Conservation (phyloP, 116 monocot genomes). For the Cymodocea nodosa region DNA sequence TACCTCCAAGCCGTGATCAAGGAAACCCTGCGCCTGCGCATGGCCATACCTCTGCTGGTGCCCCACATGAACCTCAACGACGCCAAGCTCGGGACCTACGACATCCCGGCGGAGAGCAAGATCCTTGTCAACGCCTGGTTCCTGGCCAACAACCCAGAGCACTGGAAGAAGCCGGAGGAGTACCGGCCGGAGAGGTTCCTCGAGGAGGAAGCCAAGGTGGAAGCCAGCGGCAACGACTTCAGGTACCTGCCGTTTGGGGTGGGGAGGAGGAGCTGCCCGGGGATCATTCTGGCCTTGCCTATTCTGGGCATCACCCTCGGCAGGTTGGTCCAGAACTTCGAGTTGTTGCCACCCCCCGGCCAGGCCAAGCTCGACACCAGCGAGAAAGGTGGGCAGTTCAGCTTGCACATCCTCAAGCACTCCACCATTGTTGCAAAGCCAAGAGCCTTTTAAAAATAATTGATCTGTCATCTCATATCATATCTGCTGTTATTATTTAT, state of each 20-base stretch:
- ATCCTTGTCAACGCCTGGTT: slow-evolving; percentile 87
- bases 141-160: slow-evolving; percentile 60
- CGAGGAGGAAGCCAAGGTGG: slow-evolving; percentile 59
- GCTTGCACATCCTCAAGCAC: slow-evolving; percentile 70
- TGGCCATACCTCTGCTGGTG: slow-evolving; percentile 66
- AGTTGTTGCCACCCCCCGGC: slow-evolving; percentile 65
- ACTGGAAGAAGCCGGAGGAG: slow-evolving; percentile 56
- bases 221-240: slow-evolving; percentile 69
- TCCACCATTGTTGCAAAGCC: slow-evolving; percentile 68
- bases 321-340: slow-evolving; percentile 67
- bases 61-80: slow-evolving; percentile 92
- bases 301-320: slow-evolving; percentile 70
- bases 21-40: slow-evolving; percentile 67
- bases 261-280: slow-evolving; percentile 81
- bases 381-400: slow-evolving; percentile 88
- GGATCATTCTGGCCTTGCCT: slow-evolving; percentile 75
- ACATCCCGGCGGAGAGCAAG: slow-evolving; percentile 62
- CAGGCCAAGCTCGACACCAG: slow-evolving; percentile 44
- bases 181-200: slow-evolving; percentile 77
- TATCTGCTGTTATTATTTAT: not conserved
- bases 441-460: slow-evolving; percentile 21
- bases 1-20: slow-evolving; percentile 85
- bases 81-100: slow-evolving; percentile 52
- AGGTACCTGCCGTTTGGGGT: slow-evolving; percentile 68
- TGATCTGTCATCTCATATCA: not conserved